phyloP scores from a whole-genome alignment of 441 rosid species.

The Euphorbia schlechtendalii region DNA sequence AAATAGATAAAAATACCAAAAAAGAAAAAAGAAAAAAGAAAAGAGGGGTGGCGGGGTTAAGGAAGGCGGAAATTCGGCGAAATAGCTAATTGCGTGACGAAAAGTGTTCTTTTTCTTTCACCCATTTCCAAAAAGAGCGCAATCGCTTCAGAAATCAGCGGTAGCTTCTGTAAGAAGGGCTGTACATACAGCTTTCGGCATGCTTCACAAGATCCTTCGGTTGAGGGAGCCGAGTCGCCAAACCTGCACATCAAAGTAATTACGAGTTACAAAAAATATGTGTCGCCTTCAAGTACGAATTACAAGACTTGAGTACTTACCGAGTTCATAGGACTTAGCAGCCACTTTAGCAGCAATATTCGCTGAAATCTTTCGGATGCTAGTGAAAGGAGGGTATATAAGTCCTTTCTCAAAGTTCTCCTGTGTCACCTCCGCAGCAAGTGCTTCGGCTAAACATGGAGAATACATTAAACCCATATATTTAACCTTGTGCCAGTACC shows the following conservation, averaged over 20 bases:
- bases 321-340: constrained; percentile 83
- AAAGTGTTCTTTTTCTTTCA: neutral
- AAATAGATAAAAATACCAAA: neutral
- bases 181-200: constrained; percentile 85
- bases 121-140: neutral
- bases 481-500: neutral
- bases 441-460: constrained; percentile 89
- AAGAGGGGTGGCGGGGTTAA: neutral
- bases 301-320: constrained; percentile 29
- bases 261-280: neutral
- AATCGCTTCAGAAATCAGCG: constrained; percentile 31
- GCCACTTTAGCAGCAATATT: constrained; percentile 82
- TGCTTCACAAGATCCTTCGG: constrained; percentile 67
- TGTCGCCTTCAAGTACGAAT: neutral
- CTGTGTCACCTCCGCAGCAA: constrained; percentile 73
- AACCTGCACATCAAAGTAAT: constrained; percentile 36
- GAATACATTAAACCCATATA: no score
- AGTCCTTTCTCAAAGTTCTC: no score
- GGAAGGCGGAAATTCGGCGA: neutral
- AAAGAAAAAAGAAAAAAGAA: neutral
- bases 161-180: constrained; percentile 67
- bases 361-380: constrained; percentile 87
- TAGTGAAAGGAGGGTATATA: constrained; percentile 69
- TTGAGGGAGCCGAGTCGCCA: constrained; percentile 78
- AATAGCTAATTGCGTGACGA: constrained; percentile 2